These are phyloP conservation scores for Pseudofabraea citricarpa DNA, from an alignment of 2,329 filamentous ascomycete genomes.

Conservation along the genomic window DNA sequence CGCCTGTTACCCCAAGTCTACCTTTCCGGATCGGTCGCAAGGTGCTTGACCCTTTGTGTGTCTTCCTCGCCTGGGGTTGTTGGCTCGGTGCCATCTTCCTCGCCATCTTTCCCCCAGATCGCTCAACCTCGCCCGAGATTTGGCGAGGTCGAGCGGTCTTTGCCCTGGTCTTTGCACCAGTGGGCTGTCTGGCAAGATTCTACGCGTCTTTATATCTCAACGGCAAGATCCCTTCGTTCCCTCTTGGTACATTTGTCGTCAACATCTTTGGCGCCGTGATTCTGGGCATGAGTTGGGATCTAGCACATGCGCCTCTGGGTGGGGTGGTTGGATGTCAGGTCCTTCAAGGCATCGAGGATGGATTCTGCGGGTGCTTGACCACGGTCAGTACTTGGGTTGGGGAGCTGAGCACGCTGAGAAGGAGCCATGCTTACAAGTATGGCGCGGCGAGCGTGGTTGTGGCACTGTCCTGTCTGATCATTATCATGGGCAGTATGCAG, in stretches of 20 bases:
- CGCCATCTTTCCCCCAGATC: slow-evolving; percentile 63
- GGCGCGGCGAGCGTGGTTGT: slow-evolving; percentile 54
- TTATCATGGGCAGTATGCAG: slow-evolving; percentile 69
- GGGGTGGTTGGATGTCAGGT: slow-evolving; percentile 62
- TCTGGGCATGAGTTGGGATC: slow-evolving; percentile 71
- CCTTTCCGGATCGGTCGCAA: slow-evolving; percentile 51
- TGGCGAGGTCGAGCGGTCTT: slow-evolving; percentile 79
- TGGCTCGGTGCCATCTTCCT: slow-evolving; percentile 78
- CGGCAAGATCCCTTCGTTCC: slow-evolving; percentile 59
- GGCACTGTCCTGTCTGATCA: slow-evolving; percentile 55
- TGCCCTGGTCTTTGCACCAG: slow-evolving; percentile 74
- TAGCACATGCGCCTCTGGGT: slow-evolving; percentile 60
- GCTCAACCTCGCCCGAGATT: slow-evolving; percentile 37
- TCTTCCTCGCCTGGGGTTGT: slow-evolving; percentile 63
- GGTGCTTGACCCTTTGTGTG: slow-evolving; percentile 57
- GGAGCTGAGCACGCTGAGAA: slow-evolving; percentile 50
- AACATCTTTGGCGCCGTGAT: slow-evolving; percentile 76
- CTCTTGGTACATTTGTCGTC: slow-evolving; percentile 78
- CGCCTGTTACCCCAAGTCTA: slow-evolving; percentile 54
- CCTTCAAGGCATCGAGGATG: slow-evolving; percentile 61
- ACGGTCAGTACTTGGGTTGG: slow-evolving; percentile 65
- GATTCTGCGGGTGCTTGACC: slow-evolving; percentile 62
- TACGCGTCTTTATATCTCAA: slow-evolving; percentile 72
- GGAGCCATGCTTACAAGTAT: slow-evolving; percentile 63
- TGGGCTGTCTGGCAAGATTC: slow-evolving; percentile 73